Percentiles rank a stretch among this genome's conserved stretches.
phyloP scores from a whole-genome alignment of 1,284 basidiomycete species.

The Grifola frondosa region DNA sequence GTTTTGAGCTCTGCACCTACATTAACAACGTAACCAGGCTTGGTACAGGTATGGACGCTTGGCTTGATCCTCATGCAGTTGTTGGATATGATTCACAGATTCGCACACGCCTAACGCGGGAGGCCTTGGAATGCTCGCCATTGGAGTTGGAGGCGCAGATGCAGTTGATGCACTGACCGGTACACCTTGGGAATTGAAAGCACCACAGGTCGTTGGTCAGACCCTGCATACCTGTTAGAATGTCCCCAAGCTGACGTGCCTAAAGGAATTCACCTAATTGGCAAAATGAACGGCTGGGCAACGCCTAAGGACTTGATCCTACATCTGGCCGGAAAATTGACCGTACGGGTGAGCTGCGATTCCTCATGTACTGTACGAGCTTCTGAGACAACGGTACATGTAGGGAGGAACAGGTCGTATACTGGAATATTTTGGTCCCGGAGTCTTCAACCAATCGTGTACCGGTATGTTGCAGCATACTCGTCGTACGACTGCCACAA shows the following conservation, averaged over 20 bases:
- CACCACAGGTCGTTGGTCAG: slow-evolving; percentile 84
- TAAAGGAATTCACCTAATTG: slow-evolving; percentile 82
- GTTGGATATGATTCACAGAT: slow-evolving; percentile 51
- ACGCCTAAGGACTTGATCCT: slow-evolving; percentile 98
- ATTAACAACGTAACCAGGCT: slow-evolving; percentile 46
- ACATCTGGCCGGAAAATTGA: slow-evolving; percentile 91
- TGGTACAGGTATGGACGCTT: slow-evolving; percentile 59
- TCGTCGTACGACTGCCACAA: slow-evolving; percentile 1
- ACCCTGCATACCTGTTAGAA: neutral
- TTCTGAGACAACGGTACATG: slow-evolving; percentile 8
- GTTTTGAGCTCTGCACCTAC: neutral
- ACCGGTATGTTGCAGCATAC: slow-evolving; percentile 57
- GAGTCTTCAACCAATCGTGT: slow-evolving; percentile 88
- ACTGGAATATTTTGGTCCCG: slow-evolving; percentile 97
- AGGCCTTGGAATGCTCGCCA: slow-evolving; percentile 96
- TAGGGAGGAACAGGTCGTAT: slow-evolving; percentile 96
- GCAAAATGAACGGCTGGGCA: slow-evolving; percentile 88
- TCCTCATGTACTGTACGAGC: neutral
- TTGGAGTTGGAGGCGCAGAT: slow-evolving; percentile 98
- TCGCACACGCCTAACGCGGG: slow-evolving; percentile 99
- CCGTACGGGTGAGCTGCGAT: slow-evolving; percentile 71
- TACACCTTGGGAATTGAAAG: slow-evolving; percentile 98
- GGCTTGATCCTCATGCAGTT: slow-evolving; percentile 33
- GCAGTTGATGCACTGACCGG: slow-evolving; percentile 99
- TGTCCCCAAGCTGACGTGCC: neutral